Evolutionary conservation across 345 rosid species (phyloP), one percentile per base, ranked within the genome.

Genomic region (Hevea brasiliensis): DNA sequence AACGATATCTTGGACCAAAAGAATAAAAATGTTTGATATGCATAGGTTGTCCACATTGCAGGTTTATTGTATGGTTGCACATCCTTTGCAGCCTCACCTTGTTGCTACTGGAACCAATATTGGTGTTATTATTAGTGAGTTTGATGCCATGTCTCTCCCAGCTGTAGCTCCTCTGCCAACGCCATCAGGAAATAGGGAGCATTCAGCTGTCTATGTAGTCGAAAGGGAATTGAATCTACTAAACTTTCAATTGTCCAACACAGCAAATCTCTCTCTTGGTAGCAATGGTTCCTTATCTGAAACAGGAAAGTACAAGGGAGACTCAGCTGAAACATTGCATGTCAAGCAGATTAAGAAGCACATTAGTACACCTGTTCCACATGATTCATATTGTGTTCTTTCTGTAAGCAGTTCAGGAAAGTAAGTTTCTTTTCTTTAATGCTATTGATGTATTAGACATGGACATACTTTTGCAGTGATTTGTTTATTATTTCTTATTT

Each of bases 21-120:
- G 13, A 13, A 44, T 4, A 41, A 8, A 41, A 41, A 48, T 79
- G 48, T 72, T 70, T 75, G 80, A 73, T 70, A 47, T 75, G 78
- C 65, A 41, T 54, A 65, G 66, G 64, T 80, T 80, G 66, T 59
- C 74, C n/a, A n/a, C n/a, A 24, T 73, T 79, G 79, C 85, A 95
- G 99, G 98, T 92, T 64, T 92, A 91, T 81, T 92, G 98, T 79
- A 95, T 95, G 98, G 98, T 88, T 73, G 97, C 97, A 69, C 99
- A 95, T 89, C 86, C 94, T 74, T 85, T 95, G 60, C 99, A 95
- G 86, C 99, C 99, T 70, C 98, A 95, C 81, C 96, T 95, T 61
- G 98, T 95, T 61, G 99, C 92, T 68, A 86, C 96, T 70, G 99
- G 99, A 76, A 92, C 98, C 76, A 95, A 89, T 80, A 79, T 91